Evolutionary conservation across 495 filamentous ascomycete genomes (phyloP).

Genomic region (Haplographium delicatum): DNA sequence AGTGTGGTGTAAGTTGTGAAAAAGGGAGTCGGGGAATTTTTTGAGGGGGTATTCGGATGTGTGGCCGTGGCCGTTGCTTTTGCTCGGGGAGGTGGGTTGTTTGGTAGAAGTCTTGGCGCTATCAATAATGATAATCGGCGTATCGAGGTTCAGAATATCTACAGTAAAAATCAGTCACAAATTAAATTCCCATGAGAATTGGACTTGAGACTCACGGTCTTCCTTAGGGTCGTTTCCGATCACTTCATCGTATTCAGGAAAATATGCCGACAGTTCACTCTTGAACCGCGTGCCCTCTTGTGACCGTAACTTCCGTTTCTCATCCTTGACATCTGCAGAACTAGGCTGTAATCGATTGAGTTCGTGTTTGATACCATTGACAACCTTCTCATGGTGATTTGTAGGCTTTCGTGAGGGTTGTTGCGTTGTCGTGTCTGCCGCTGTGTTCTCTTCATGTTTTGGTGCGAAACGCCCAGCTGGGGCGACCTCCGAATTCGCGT

Average conservation of each 20-base stretch:
- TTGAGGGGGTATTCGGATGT: constrained; percentile 37
- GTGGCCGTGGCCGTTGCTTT: constrained; percentile 22
- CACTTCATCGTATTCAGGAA: constrained; percentile 86
- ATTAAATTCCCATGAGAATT: neutral
- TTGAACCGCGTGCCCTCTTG: constrained; percentile 60
- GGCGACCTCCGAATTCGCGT: constrained; percentile 17
- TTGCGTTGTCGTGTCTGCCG: neutral
- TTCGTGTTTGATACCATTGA: constrained; percentile 48
- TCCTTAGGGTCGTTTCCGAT: constrained; percentile 76
- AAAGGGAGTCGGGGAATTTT: constrained; percentile 40
- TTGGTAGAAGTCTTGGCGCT: constrained; percentile 27
- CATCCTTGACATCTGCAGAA: constrained; percentile 36
- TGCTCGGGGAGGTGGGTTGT: constrained; percentile 24
- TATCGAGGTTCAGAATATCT: constrained; percentile 58
- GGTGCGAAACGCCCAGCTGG: constrained; percentile 16
- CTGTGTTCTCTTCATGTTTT: constrained; percentile 6
- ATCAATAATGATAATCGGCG: constrained; percentile 52
- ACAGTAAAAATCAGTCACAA: constrained; percentile 6
- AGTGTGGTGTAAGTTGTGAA: constrained; percentile 45
- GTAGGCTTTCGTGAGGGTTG: constrained; percentile 21
- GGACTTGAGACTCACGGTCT: constrained; percentile 50
- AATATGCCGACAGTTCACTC: constrained; percentile 83
- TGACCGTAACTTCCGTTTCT: constrained; percentile 49
- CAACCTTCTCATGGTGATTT: constrained; percentile 25
- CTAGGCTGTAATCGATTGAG: constrained; percentile 40